These are phyloP conservation scores for Excoecaria cochinchinensis DNA, from an alignment of 345 rosid genomes.

Conservation along the genomic window DNA sequence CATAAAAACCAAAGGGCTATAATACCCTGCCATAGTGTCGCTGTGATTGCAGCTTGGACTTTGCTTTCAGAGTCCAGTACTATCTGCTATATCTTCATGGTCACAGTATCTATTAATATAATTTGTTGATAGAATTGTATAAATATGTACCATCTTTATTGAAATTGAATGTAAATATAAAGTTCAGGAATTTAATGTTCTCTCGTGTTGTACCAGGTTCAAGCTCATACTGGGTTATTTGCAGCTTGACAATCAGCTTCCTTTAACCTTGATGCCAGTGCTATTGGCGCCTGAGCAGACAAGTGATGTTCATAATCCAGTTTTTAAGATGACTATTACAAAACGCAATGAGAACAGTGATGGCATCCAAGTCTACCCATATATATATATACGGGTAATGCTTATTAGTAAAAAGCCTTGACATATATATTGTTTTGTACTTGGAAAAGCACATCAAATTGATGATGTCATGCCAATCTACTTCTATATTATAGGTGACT, in stretches of 20 bases:
- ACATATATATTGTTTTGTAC: slow-evolving; percentile 12
- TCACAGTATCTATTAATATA: background rate
- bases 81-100: background rate
- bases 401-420: slow-evolving; percentile 10
- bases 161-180: background rate
- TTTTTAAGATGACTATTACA: slow-evolving; percentile 86
- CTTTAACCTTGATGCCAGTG: slow-evolving; percentile 90
- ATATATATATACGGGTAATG: slow-evolving; percentile 87
- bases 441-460: slow-evolving; percentile 15
- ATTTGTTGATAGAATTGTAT: background rate
- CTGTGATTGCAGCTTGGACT: background rate
- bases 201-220: slow-evolving; percentile 60
- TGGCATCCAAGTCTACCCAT: slow-evolving; percentile 79
- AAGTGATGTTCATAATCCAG: slow-evolving; percentile 74
- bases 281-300: slow-evolving; percentile 81
- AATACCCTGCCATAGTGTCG: background rate
- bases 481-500: slow-evolving; percentile 54
- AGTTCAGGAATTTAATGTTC: slow-evolving; percentile 6
- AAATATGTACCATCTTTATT: background rate
- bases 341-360: slow-evolving; percentile 69
- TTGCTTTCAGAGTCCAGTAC: background rate
- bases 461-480: slow-evolving; percentile 7
- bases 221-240: slow-evolving; percentile 79
- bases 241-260: slow-evolving; percentile 97
- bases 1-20: too few relatives aligned